Evolutionary conservation across 1,139 yeast species (phyloP), one percentile per base, ranked within the genome.

Genomic region (Blastobotrys elegans): DNA sequence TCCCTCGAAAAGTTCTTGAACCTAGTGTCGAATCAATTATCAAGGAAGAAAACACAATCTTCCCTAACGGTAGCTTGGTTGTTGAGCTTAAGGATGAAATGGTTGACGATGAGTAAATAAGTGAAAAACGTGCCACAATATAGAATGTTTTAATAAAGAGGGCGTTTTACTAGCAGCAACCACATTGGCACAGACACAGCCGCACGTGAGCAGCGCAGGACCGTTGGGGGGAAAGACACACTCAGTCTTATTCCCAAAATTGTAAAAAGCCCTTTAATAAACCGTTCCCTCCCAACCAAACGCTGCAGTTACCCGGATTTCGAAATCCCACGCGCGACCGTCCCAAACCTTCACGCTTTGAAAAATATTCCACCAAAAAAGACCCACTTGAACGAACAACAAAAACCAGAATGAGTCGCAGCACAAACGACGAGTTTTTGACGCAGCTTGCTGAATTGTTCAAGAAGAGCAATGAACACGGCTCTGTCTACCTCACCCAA

Each of bases 61-160:
- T 71, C 69, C 88, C 88, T 4, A 77, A 73, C 48, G 89, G 87
- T 2, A 79, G 75, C 53, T 60, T 81, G 42, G 65, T 80, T 4
- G 76, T 80, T 38, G 85, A 80, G 56, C 63, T 59, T 17, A 53
- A 61, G 11, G 68, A 64, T 2, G 64, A 36, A 14, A 13, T 18
- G 17, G 67, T 62, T 11, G 70, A 65, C 4, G 70, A 65, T 4
- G 67, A 39, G 33, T 22, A 44, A 7, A 26, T n/a, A n/a, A n/a
- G n/a, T n/a, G n/a, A n/a, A n/a, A n/a, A n/a, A n/a, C n/a, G n/a
- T n/a, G n/a, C n/a, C n/a, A n/a, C n/a, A n/a, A 30, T 30, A 16
- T 21, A 33, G 20, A 41, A n/a, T 34, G n/a, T 3, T 29, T 8
- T 37, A 22, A 37, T 10, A n/a, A n/a, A 21, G 5, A 22, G 17